phyloP scores from a whole-genome alignment of 163 green algal species.

The Picocystis sp. region DNA sequence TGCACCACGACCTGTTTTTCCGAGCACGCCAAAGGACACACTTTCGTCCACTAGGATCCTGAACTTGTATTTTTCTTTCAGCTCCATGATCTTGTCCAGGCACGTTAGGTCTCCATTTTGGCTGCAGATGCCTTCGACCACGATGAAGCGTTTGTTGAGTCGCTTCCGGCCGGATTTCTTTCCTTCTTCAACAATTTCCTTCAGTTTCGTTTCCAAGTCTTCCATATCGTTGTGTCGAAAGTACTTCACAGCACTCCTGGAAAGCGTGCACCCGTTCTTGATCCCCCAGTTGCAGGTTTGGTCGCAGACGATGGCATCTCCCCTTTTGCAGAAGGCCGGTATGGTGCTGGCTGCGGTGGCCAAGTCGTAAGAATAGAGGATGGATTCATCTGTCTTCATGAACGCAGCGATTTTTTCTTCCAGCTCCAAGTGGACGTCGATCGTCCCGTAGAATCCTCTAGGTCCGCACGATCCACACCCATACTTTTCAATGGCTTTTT shows the following conservation, averaged over 20 bases:
- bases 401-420: conserved; percentile 46
- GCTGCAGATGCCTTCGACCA: conserved; percentile 83
- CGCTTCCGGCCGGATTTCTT: conserved; percentile 33
- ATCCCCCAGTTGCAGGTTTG: conserved; percentile 55
- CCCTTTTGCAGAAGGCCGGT: conserved; percentile 74
- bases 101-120: conserved; percentile 69
- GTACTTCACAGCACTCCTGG: conserved; percentile 38
- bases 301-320: conserved; percentile 78
- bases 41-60: conserved; percentile 88
- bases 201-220: conserved; percentile 70
- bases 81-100: conserved; percentile 40
- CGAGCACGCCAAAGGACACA: conserved; percentile 75
- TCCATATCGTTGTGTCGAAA: conserved; percentile 93
- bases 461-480: conserved; percentile 88
- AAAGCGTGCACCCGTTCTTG: conserved; percentile 65
- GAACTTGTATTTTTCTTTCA: conserved; percentile 66
- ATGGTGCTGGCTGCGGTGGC: conserved; percentile 76
- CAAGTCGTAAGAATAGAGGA: conserved; percentile 93
- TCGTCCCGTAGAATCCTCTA: conserved; percentile 95
- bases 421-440: conserved; percentile 75
- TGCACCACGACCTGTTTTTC: conserved; percentile 56
- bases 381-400: conserved; percentile 72
- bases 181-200: conserved; percentile 14
- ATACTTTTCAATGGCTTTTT: conserved; percentile 78
- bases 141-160: conserved; percentile 76